Evolutionary conservation across 805 yeast genomes (phyloP).

Genomic region (Wickerhamiella lipophila): DNA sequence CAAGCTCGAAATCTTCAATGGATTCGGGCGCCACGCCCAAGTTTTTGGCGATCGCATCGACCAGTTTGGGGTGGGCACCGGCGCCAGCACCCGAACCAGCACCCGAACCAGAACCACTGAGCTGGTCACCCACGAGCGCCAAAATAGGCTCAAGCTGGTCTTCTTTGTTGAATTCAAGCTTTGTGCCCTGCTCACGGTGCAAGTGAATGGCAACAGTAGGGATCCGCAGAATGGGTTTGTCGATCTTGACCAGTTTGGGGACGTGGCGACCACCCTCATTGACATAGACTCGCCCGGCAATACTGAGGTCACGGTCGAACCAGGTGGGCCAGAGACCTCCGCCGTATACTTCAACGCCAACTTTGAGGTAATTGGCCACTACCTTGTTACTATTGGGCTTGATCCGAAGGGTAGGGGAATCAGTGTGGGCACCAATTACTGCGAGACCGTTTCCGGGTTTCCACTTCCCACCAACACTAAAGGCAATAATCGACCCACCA

Average conservation of each 20-base stretch:
- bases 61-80: conserved; percentile 51
- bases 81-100: too few species aligned
- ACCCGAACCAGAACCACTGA: conserved; percentile 34
- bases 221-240: conserved; percentile 73
- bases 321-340: conserved; percentile 95
- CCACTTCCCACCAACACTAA: conserved; percentile 65
- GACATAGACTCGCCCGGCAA: conserved; percentile 85
- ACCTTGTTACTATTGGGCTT: conserved; percentile 70
- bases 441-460: conserved; percentile 70
- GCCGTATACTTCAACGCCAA: conserved; percentile 91
- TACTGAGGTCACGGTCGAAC: conserved; percentile 86
- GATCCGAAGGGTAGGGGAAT: conserved; percentile 80
- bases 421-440: conserved; percentile 92
- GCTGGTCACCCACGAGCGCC: conserved; percentile 35
- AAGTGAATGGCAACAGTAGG: conserved; percentile 93
- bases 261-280: conserved; percentile 39
- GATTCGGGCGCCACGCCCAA: conserved; percentile 38
- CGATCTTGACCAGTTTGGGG: conserved; percentile 63
- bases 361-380: conserved; percentile 61
- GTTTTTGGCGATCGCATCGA: conserved; percentile 57
- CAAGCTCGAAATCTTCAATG: conserved; percentile 82
- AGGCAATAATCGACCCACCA: conserved; percentile 78
- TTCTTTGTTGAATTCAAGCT: conserved; percentile 83
- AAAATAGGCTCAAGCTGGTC: conserved; percentile 77
- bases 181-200: conserved; percentile 51